Base-by-base conservation (phyloP, 2,329 filamentous ascomycete species). In the Coleophoma cylindrospora region DNA sequence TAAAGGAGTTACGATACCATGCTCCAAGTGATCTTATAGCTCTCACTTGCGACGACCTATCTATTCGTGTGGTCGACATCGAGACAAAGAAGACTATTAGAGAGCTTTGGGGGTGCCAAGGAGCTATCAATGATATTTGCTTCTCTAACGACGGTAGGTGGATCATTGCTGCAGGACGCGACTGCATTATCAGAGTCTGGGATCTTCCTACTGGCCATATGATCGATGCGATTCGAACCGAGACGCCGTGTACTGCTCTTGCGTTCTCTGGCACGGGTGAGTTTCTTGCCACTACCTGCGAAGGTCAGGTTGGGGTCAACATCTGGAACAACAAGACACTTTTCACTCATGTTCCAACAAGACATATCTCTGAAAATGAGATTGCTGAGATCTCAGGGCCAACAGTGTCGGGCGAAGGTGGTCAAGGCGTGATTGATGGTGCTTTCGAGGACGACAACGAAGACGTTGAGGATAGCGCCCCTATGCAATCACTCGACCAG, bases 241-340 rank as follows among this genome's bases (percentile, higher is more conserved):
- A 84, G 49, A 86, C 80, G 48, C 84, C 86, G 11, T 96, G 91
- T 66, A 94, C 84, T 14, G 86, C 90, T 2, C 74, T 99, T 12
- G 83, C 91, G 8, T 95, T 97, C 74, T 96, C 94, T 0, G 77
- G 77, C 1, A 95, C 90, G 0, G 94, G 92, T 13, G 94, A 99
- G 63, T 97, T 91, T 61, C 79, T 99, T n/a, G 94, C 94, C 3
- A 94, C 91, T 3, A 87, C 91, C 0, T 84, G 91, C 48, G 83
- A 90, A 48, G 87, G 86, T 50, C 83, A 86, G 55, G 80, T 96
- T 1, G 94, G 94, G 12, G 86, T 99, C n/a, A 86, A 89, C 58
- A 81, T 99, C 44, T 99, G 94, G 92, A 96, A 89, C 19, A 99
- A 99, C 70, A 89, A 89, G 63, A 86, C 87, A 0, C 75, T 97